Base-by-base conservation (phyloP, 225 moss, liverwort and hornwort species). In the Rhytidiadelphus loreus region DNA sequence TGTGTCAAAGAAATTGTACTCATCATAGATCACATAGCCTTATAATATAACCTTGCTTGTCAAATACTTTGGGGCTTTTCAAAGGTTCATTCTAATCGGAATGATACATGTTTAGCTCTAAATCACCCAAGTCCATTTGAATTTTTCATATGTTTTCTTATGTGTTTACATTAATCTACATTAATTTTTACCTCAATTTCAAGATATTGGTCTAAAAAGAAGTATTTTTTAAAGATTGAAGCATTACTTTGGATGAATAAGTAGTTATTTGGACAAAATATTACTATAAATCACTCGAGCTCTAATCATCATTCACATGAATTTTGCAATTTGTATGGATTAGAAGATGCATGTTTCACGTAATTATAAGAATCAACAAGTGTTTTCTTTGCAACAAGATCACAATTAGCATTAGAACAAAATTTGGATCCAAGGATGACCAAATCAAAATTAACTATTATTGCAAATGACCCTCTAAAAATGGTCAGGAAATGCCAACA, bases 251-350 rank as follows among this genome's bases (percentile, higher is more conserved):
- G 26, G 9, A 43, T 43, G 5, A 43, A 26, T 41, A 71, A 26
- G 8, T 26, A 43, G 5, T 26, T 43, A 26, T 43, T 26, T 26
- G 9, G 13, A 43, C 71, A 26, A 44, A 72, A 10, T 6, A 16
- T 44, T 44, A 44, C 28, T 2, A 28, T 6, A 3, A 72, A 28
- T 44, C 9, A 14, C 2, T 72, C 16, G 28, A 9, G 9, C 3
- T 72, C 28, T 28, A 41, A 39, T 41, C 69, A 69, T 69, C 12
- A 29, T 72, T 6, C 2, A 44, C 5, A 16, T 23, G 3, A 2
- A 26, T 9, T 71, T 71, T 0, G 0, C 0, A 16, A 1, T 3
- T 44, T 10, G 9, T 44, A 72, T 17, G 6, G 3, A 3, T 44
- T 11, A 16, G 3, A 72, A 72, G 6, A 44, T 72, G 17, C 2